phyloP scores from a whole-genome alignment of 2,329 filamentous ascomycete species.

The Ophiostoma sp. region DNA sequence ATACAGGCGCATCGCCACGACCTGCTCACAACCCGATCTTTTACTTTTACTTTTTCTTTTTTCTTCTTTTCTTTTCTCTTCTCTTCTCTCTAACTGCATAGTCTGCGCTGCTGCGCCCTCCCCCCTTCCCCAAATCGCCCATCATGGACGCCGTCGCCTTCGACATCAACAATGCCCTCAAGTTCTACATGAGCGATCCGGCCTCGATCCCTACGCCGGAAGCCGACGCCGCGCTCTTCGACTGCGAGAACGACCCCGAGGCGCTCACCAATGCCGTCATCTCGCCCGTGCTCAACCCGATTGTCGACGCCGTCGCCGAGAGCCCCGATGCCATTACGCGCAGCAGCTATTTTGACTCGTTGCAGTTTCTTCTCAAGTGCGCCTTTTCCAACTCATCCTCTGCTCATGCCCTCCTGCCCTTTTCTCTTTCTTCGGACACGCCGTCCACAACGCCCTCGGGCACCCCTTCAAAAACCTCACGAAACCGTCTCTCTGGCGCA shows the following conservation, averaged over 20 bases:
- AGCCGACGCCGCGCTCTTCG: slow-evolving; percentile 77
- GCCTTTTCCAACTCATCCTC: slow-evolving; percentile 52
- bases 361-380: slow-evolving; percentile 97
- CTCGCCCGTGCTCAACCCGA: slow-evolving; percentile 84
- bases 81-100: slow-evolving; percentile 8
- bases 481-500: neutral
- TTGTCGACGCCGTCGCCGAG: slow-evolving; percentile 88
- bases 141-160: slow-evolving; percentile 77
- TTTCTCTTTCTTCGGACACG: slow-evolving; percentile 27
- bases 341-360: slow-evolving; percentile 79
- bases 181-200: slow-evolving; percentile 94
- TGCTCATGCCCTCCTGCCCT: slow-evolving; percentile 34
- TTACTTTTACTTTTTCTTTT: neutral
- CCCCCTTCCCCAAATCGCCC: slow-evolving; percentile 30
- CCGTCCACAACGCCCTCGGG: neutral
- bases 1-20: neutral
- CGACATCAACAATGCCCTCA: slow-evolving; percentile 94
- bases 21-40: neutral
- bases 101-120: slow-evolving; percentile 21
- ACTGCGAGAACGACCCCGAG: slow-evolving; percentile 91
- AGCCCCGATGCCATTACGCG: slow-evolving; percentile 85
- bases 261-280: slow-evolving; percentile 74
- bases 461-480: neutral
- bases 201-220: slow-evolving; percentile 79
- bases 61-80: slow-evolving; percentile 7